A percentile compares a stretch with the other conserved stretches of the same genome.
These are phyloP conservation scores for Triangularia setosa DNA, from an alignment of 2,329 filamentous ascomycete genomes.

Conservation along the genomic window DNA sequence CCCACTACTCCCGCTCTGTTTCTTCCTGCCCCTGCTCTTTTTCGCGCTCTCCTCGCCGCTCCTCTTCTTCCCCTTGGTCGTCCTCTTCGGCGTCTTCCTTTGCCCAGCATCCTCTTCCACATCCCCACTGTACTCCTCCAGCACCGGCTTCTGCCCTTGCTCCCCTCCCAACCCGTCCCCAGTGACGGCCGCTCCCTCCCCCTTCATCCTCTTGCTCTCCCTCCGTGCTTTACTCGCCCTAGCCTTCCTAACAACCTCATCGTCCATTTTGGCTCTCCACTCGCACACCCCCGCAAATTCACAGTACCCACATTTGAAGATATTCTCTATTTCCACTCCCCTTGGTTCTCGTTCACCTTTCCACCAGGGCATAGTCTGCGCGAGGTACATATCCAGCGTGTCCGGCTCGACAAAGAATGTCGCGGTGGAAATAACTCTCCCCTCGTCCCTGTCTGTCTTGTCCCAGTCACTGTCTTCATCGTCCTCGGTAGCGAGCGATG, in stretches of 20 bases:
- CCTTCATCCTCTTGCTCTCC: conserved; percentile 3
- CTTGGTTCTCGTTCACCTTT: conserved; percentile 65
- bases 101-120: neutral
- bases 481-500: conserved; percentile 29
- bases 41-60: neutral
- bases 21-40: neutral
- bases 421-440: conserved; percentile 50
- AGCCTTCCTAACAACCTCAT: conserved; percentile 40
- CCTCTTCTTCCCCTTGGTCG: neutral
- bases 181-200: neutral
- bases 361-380: conserved; percentile 81
- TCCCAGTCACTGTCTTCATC: conserved; percentile 2
- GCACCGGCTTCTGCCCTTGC: neutral
- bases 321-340: conserved; percentile 78
- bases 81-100: neutral
- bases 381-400: conserved; percentile 62
- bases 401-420: conserved; percentile 64
- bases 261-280: conserved; percentile 71
- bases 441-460: conserved; percentile 25
- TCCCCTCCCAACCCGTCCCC: neutral
- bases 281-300: conserved; percentile 76
- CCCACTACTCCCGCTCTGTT: neutral
- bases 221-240: neutral
- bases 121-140: neutral
- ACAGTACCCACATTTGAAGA: conserved; percentile 81